Evolutionary conservation across 106 monocot species (phyloP), one percentile per base, ranked within the genome.

Genomic region (Allium cepa): DNA sequence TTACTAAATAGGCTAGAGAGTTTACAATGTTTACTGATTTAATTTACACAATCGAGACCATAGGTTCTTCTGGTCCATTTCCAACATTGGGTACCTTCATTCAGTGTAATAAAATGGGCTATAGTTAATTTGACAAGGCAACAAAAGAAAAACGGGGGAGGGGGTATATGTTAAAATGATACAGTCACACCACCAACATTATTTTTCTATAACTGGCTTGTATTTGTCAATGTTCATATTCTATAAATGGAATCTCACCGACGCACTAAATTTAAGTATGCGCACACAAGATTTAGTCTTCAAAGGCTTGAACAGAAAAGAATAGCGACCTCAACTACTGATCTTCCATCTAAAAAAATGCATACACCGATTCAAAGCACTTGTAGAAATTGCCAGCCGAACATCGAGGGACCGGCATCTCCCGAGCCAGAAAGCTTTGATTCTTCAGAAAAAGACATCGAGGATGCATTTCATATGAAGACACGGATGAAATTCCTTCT

Each of bases 401-500:
- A 81, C 14, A 74, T 88, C 63, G 88, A 88, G 69, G 88, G 84
- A 67, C 84, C 84, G 64, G 50, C 65, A 49, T 67, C 84, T 26
- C 88, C 88, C 17, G 83, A 83, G 61, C 88, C 83, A 26, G 88
- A 84, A 45, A 69, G 53, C 12, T 47, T 60, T 10, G 75, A 84
- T 68, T 53, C 63, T 17, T 59, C 68, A 58, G 83, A 84, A 72
- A 78, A 53, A 56, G 85, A 49, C 47, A 83, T 88, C 48, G 88
- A 88, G 66, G 88, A 88, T 71, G 80, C 75, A 36, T 83, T 84
- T 67, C 22, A 22, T 84, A 73, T 57, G 73, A 88, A 49, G 88
- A 84, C 56, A 75, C 81, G 45, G 88, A 88, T 70, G 84, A 88
- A 71, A 88, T 88, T 70, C 88, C 88, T 27, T 63, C 73, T 2